Percentiles rank a stretch among this genome's conserved stretches.
phyloP scores from a whole-genome alignment of 2,329 filamentous ascomycete species.

The Diplodia sapinea region DNA sequence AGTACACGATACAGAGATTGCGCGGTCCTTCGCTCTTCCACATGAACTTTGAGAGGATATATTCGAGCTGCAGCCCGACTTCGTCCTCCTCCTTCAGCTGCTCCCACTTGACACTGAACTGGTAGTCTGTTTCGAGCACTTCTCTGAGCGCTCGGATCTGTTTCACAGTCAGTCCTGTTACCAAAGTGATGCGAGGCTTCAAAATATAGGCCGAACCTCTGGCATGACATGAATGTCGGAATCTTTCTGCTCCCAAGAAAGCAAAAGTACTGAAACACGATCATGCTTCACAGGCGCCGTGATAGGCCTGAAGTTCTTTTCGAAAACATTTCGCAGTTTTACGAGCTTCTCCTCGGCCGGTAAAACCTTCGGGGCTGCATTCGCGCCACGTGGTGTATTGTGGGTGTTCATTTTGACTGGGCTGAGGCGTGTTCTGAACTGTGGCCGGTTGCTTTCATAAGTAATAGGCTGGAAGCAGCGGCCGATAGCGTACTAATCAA shows the following conservation, averaged over 20 bases:
- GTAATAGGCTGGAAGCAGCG: not conserved
- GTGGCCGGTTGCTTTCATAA: not conserved
- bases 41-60: not conserved
- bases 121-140: not conserved
- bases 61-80: not conserved
- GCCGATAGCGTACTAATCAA: not conserved
- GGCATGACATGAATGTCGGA: constrained; percentile 16
- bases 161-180: not conserved
- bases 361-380: not conserved
- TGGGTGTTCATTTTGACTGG: not conserved
- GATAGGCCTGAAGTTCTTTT: constrained; percentile 24
- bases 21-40: not conserved
- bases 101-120: not conserved
- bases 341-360: not conserved
- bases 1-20: constrained; percentile 8
- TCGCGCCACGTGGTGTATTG: not conserved
- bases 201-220: constrained; percentile 26
- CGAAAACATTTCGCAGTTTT: constrained; percentile 16
- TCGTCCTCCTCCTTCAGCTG: not conserved
- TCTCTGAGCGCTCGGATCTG: not conserved
- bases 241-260: constrained; percentile 32
- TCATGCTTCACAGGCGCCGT: constrained; percentile 31
- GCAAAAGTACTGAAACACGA: constrained; percentile 26
- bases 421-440: no score
- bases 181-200: no score